Percentiles rank a stretch among this genome's conserved stretches.
Evolutionary conservation across 106 monocot species (phyloP).

Genomic region (Gastrodia elata): DNA sequence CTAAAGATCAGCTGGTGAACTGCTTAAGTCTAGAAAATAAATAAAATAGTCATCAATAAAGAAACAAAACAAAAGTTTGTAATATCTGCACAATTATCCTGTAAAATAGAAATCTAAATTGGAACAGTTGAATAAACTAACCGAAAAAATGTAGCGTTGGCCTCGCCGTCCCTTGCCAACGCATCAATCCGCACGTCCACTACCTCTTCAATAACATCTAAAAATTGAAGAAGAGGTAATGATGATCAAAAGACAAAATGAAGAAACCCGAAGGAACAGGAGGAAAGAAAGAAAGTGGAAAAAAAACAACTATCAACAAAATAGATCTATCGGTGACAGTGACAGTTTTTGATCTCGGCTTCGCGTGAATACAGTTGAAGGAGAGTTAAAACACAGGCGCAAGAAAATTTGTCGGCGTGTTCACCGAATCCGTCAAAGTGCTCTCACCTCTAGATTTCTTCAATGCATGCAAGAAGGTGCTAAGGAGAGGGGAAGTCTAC

Average conservation of each 20-base stretch:
- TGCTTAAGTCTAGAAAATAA: too few species aligned
- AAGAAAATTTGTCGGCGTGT: conserved; percentile 24
- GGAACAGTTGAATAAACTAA: conserved; percentile 10
- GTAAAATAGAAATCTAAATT: too few species aligned
- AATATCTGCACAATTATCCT: too few species aligned
- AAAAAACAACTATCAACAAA: too few species aligned
- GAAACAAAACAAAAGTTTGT: too few species aligned
- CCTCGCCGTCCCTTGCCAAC: conserved; percentile 88
- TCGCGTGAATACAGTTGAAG: conserved; percentile 74
- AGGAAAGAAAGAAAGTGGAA: too few species aligned
- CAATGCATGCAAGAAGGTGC: too few species aligned
- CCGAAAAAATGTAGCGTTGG: conserved; percentile 76
- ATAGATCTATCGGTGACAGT: conserved; percentile 67
- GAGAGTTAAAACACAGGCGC: conserved; percentile 46
- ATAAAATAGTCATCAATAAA: too few species aligned
- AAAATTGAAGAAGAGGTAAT: neutral
- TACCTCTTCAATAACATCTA: conserved; percentile 72
- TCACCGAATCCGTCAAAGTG: conserved; percentile 12
- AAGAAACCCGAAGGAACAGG: neutral
- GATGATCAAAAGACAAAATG: neutral
- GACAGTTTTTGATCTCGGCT: conserved; percentile 85
- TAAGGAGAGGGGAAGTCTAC: too few species aligned
- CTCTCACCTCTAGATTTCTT: conserved; percentile 27
- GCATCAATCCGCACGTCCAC: conserved; percentile 87
- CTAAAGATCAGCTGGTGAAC: too few species aligned